Conservation (phyloP, 129 eudicot species). For the Flaveria linearis region DNA sequence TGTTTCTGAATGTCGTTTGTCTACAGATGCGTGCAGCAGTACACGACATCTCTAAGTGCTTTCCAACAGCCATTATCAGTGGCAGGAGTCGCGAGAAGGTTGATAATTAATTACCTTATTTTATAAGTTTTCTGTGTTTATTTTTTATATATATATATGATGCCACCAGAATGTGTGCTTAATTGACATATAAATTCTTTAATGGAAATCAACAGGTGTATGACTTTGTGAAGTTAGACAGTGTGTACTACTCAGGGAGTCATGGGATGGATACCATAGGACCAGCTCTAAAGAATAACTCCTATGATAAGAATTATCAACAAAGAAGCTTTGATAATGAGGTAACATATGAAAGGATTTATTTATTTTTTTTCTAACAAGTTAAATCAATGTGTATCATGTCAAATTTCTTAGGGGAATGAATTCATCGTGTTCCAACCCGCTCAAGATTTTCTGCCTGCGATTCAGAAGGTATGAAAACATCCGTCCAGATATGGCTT, state of each 20-base stretch:
- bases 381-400: background rate
- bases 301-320: conserved; percentile 42
- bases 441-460: conserved; percentile 37
- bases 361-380: background rate
- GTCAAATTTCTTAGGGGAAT: conserved; percentile 31
- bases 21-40: conserved; percentile 53
- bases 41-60: conserved; percentile 40
- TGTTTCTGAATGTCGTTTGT: background rate
- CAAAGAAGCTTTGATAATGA: conserved; percentile 38
- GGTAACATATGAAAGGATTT: conserved; percentile 23
- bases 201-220: conserved; percentile 33
- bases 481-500: background rate
- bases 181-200: background rate
- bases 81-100: conserved; percentile 61
- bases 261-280: conserved; percentile 60
- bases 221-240: conserved; percentile 50
- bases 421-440: conserved; percentile 39
- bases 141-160: background rate
- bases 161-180: background rate
- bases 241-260: conserved; percentile 58
- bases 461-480: conserved; percentile 22
- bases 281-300: conserved; percentile 35
- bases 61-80: conserved; percentile 64
- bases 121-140: background rate
- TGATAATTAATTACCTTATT: background rate